These are phyloP conservation scores for Agrocybe praecox DNA, from an alignment of 768 basidiomycete species.

Conservation along the genomic window DNA sequence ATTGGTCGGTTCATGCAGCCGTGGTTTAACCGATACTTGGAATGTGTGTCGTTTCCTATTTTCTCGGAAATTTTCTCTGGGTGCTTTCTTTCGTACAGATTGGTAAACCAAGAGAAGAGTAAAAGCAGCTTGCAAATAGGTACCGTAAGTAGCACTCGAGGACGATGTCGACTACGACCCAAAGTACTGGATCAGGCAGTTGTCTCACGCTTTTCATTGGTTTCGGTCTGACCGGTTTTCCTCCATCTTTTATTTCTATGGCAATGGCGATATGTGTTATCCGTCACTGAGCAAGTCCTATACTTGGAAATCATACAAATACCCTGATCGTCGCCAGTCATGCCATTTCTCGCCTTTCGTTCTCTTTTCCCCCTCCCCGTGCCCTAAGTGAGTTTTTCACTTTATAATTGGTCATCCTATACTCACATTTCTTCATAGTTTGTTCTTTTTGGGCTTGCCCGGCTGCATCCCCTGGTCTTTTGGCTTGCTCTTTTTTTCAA, in stretches of 20 bases:
- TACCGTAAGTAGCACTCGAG: neutral
- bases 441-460: slow-evolving; percentile 68
- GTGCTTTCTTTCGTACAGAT: too few species aligned
- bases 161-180: neutral
- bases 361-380: slow-evolving; percentile 33
- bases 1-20: neutral
- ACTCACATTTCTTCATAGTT: slow-evolving; percentile 22
- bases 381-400: slow-evolving; percentile 34
- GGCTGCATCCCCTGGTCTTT: slow-evolving; percentile 65
- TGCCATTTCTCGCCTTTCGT: slow-evolving; percentile 26
- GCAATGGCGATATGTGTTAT: slow-evolving; percentile 5
- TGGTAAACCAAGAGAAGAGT: too few species aligned
- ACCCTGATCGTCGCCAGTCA: slow-evolving; percentile 30
- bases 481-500: slow-evolving; percentile 26
- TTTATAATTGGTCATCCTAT: neutral
- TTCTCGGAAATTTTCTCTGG: too few species aligned
- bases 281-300: slow-evolving; percentile 28
- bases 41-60: too few species aligned
- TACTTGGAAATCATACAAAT: slow-evolving; percentile 33
- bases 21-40: neutral
- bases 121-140: too few species aligned
- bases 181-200: neutral
- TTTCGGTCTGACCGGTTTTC: slow-evolving; percentile 9
- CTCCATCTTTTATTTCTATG: slow-evolving; percentile 12
- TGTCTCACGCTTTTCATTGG: neutral